A percentile compares a stretch with the other conserved stretches of the same genome.
Conservation (phyloP, 306 rosid genomes). For the Styphnolobium japonicum region DNA sequence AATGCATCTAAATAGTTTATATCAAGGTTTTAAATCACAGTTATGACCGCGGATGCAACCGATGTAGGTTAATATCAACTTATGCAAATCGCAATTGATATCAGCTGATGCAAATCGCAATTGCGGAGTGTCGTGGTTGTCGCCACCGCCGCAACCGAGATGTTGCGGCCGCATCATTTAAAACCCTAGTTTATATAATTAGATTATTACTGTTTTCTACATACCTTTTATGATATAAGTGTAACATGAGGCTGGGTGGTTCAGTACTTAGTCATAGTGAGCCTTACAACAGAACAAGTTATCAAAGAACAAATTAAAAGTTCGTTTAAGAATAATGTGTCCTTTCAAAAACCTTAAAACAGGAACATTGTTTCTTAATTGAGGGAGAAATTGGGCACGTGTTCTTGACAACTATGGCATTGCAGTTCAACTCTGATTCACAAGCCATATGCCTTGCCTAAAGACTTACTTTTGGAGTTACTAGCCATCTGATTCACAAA, state of each 20-base stretch:
- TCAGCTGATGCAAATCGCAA: too few species aligned
- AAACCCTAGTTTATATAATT: not conserved
- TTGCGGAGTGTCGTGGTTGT: too few species aligned
- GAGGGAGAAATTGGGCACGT: not conserved
- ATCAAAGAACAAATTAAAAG: not conserved
- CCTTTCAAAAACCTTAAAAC: not conserved
- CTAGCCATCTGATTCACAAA: too few species aligned
- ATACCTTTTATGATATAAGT: not conserved
- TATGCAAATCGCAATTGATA: too few species aligned
- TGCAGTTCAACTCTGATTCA: not conserved
- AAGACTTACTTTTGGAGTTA: not conserved
- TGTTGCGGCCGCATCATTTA: too few species aligned
- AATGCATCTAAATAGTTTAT: not conserved
- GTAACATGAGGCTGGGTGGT: not conserved
- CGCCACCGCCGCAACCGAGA: too few species aligned
- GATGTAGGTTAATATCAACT: too few species aligned
- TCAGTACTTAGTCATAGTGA: not conserved
- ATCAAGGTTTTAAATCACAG: too few species aligned
- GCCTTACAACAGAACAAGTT: not conserved
- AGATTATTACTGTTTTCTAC: conserved; percentile 1
- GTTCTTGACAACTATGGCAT: not conserved
- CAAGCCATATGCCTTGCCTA: not conserved
- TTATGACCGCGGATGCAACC: too few species aligned
- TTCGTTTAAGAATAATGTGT: not conserved
- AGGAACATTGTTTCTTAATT: not conserved